Conservation (phyloP, 805 yeast genomes). For the Saturnispora diversa region DNA sequence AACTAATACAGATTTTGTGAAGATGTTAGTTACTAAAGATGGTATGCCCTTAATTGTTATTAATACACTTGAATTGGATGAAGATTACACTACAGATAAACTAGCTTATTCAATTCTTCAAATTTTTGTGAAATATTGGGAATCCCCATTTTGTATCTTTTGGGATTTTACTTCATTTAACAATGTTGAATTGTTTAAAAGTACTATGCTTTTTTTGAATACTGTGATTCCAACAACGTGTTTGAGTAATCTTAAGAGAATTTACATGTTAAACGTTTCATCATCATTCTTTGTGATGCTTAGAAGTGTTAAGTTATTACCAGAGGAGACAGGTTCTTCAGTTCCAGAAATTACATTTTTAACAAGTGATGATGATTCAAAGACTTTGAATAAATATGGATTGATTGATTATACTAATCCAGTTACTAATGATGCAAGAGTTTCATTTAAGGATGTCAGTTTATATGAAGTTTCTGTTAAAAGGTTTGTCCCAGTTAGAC, state of each 20-base stretch:
- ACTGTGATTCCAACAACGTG: conserved; percentile 42
- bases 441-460: conserved; percentile 43
- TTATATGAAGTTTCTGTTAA: conserved; percentile 41
- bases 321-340: conserved; percentile 1
- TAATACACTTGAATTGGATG: conserved; percentile 32
- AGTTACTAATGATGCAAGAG: conserved; percentile 42
- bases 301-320: conserved; percentile 11
- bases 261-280: conserved; percentile 47
- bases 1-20: conserved; percentile 41
- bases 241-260: conserved; percentile 42
- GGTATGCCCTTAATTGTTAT: conserved; percentile 64
- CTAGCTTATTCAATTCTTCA: conserved; percentile 56
- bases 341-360: conserved; percentile 29
- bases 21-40: conserved; percentile 60
- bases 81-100: conserved; percentile 38
- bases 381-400: conserved; percentile 37
- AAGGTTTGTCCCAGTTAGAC: conserved; percentile 49
- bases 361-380: conserved; percentile 39
- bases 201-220: conserved; percentile 15
- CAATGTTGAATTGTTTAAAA: conserved; percentile 12
- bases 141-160: conserved; percentile 51
- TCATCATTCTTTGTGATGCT: conserved; percentile 18
- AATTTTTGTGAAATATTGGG: conserved; percentile 64
- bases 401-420: conserved; percentile 36
- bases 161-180: conserved; percentile 60